Evolutionary conservation across 306 rosid genomes (phyloP), one percentile per base, ranked within the genome.

Genomic region (Glycine soja): DNA sequence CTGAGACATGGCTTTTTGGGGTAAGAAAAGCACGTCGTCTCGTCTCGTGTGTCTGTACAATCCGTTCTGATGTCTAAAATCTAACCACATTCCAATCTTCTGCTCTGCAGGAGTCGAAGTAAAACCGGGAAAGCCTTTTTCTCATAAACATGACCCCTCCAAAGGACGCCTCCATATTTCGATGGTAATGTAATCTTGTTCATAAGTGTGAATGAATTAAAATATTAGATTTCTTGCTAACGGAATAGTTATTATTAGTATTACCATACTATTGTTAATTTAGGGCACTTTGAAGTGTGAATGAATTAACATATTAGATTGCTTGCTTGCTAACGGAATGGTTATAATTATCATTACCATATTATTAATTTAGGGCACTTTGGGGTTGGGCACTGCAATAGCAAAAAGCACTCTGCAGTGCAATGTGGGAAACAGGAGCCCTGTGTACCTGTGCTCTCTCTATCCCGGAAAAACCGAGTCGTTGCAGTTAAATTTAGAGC

Each of bases 151-250:
- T 56, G 91, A 89, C 45, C 87, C 74, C 34, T 76, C 79, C 6
- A 88, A 87, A 85, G 97, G 97, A 59, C 93, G 97, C 64, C 97
- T 95, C 38, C 99, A 92, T 80, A 74, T 95, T 86, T 91, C 98
- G 9, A 83, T 95, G 97, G 97, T 61, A 51, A 7, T 78, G 8
- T 42, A 59, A 61, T 24, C 45, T 70, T 48, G 43, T 30, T 70
- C 13, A n/a, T 8, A 8, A 67, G 7, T 8, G 6, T 18, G 7
- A 43, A 42, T 63, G 2, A 67, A 67, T 65, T 12, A 61, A 61
- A 2, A 6, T 4, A 59, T 24, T 59, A 8, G 7, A 57, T 24
- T 24, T 24, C 30, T 70, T 57, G 77, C 34, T 58, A 59, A 79
- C 50, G 8, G 34, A 4, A 2, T 43, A 8, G 7, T 67, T 40